Evolutionary conservation across 352 stramenopile species (phyloP).

Genomic region (Globisporangium nagaii): DNA sequence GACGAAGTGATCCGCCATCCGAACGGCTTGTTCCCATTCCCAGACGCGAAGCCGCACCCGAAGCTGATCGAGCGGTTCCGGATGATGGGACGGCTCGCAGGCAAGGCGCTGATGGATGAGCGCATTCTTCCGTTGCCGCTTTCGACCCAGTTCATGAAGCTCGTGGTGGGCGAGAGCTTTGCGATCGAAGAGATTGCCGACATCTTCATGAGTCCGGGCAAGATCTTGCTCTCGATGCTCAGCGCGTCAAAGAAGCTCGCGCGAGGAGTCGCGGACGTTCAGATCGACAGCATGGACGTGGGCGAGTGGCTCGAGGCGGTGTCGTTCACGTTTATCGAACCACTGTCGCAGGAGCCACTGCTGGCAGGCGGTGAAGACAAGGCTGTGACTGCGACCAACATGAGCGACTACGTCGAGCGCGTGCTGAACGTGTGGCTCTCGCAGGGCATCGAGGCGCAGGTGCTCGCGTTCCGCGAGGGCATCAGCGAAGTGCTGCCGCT

Average conservation of each 20-base stretch:
- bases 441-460: constrained; percentile 54
- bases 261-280: constrained; percentile 21
- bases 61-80: constrained; percentile 67
- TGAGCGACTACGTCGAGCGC: constrained; percentile 45
- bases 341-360: constrained; percentile 64
- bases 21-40: constrained; percentile 75
- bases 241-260: constrained; percentile 27
- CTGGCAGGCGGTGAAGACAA: constrained; percentile 32
- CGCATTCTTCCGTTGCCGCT: constrained; percentile 67
- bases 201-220: constrained; percentile 63
- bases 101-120: constrained; percentile 82
- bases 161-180: constrained; percentile 65
- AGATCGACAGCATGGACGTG: constrained; percentile 50
- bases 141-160: constrained; percentile 69
- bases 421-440: constrained; percentile 64
- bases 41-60: constrained; percentile 21
- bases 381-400: constrained; percentile 46
- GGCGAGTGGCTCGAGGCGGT: constrained; percentile 62
- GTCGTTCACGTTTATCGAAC: constrained; percentile 71
- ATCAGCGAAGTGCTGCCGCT: constrained; percentile 70
- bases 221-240: constrained; percentile 57
- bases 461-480: constrained; percentile 70
- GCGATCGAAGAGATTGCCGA: constrained; percentile 35
- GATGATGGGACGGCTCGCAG: constrained; percentile 74
- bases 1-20: constrained; percentile 61